Conservation (phyloP, 2,329 filamentous ascomycete genomes). For the Xylaria hypoxylon region DNA sequence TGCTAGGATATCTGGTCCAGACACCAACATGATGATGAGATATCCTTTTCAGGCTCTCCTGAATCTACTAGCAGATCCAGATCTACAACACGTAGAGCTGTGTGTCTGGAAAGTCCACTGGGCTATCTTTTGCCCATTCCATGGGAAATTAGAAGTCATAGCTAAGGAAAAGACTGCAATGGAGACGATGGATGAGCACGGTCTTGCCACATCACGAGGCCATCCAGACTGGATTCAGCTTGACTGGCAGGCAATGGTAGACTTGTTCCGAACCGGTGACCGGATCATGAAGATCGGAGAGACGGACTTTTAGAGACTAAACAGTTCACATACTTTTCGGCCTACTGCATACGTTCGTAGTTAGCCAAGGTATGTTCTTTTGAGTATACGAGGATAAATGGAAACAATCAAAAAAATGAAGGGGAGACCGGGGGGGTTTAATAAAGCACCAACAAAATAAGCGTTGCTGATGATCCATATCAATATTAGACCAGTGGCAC, state of each 20-base stretch:
- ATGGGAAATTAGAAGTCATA: slow-evolving; percentile 42
- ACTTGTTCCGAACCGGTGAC: slow-evolving; percentile 22
- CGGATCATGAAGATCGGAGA: slow-evolving; percentile 34
- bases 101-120: slow-evolving; percentile 54
- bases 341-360: background rate
- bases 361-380: slow-evolving; percentile 1
- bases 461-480: slow-evolving; percentile 2
- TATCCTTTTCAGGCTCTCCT: slow-evolving; percentile 54
- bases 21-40: slow-evolving; percentile 41
- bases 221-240: slow-evolving; percentile 36
- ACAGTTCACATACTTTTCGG: background rate
- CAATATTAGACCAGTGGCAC: background rate
- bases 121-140: slow-evolving; percentile 58
- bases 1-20: slow-evolving; percentile 30
- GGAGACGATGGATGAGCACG: slow-evolving; percentile 41
- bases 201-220: slow-evolving; percentile 41
- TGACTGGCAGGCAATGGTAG: slow-evolving; percentile 34
- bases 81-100: slow-evolving; percentile 56
- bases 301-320: slow-evolving; percentile 19
- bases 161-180: slow-evolving; percentile 24
- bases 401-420: background rate
- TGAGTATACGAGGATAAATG: background rate
- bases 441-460: slow-evolving; percentile 1
- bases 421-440: too few species aligned
- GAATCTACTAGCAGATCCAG: slow-evolving; percentile 58